phyloP scores from a whole-genome alignment of 1,284 basidiomycete genomes.

The Exsudoporus floridanus region DNA sequence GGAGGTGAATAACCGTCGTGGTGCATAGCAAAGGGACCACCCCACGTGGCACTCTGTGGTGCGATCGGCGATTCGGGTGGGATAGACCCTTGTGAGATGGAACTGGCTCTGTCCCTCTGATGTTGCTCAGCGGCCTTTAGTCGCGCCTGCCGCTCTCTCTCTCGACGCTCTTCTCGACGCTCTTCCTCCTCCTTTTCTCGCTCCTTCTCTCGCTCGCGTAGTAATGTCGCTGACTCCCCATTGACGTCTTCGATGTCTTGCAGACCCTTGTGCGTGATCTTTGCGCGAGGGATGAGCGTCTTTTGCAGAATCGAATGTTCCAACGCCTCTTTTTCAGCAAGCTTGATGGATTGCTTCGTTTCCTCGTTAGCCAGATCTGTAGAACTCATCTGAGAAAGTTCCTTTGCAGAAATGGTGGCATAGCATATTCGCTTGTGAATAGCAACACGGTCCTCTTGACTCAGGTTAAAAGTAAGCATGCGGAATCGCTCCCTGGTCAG shows the following conservation, averaged over 20 bases:
- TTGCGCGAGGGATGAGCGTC: slow-evolving; percentile 69
- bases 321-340: slow-evolving; percentile 75
- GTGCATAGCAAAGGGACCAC: slow-evolving; percentile 50
- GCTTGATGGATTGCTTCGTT: slow-evolving; percentile 73
- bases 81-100: slow-evolving; percentile 46
- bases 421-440: slow-evolving; percentile 75
- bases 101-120: slow-evolving; percentile 45
- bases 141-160: slow-evolving; percentile 60
- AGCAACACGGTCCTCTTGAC: slow-evolving; percentile 68
- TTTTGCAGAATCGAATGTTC: slow-evolving; percentile 80
- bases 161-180: slow-evolving; percentile 52
- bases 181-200: slow-evolving; percentile 60
- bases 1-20: slow-evolving; percentile 27
- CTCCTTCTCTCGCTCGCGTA: slow-evolving; percentile 54
- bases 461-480: slow-evolving; percentile 79
- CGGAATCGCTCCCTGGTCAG: slow-evolving; percentile 73
- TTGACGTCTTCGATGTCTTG: slow-evolving; percentile 80
- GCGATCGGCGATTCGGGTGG: slow-evolving; percentile 65
- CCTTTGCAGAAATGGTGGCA: slow-evolving; percentile 60
- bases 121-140: slow-evolving; percentile 47
- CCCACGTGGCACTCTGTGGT: slow-evolving; percentile 51
- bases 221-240: slow-evolving; percentile 50
- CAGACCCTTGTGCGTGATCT: slow-evolving; percentile 87
- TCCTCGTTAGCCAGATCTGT: slow-evolving; percentile 85
- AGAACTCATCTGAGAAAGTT: slow-evolving; percentile 79